A percentile compares a stretch with the other conserved stretches of the same genome.
These are phyloP conservation scores for Periglandula ipomoeae DNA, from an alignment of 2,329 filamentous ascomycete species.

Conservation along the genomic window DNA sequence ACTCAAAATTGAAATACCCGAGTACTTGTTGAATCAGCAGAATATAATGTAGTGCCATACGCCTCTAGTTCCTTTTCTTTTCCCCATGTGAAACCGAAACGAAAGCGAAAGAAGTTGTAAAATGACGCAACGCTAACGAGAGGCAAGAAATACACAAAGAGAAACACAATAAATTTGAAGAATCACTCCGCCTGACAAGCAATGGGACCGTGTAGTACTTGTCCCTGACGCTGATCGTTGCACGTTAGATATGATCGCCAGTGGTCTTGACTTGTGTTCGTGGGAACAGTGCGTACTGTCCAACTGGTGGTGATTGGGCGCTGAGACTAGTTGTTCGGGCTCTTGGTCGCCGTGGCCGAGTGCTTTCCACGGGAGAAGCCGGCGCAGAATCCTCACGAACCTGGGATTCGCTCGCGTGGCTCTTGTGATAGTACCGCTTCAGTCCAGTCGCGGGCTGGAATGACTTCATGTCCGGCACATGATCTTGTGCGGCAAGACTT, in stretches of 20 bases:
- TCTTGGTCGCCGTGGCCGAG: conserved; percentile 26
- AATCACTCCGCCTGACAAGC: too few relatives aligned
- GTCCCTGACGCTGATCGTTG: too few relatives aligned
- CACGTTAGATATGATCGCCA: conserved; percentile 23
- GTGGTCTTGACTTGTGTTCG: conserved; percentile 22
- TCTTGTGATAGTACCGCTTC: conserved; percentile 23
- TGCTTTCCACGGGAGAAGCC: conserved; percentile 21
- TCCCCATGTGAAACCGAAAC: neutral
- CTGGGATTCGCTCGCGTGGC: conserved; percentile 28
- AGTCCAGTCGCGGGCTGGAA: conserved; percentile 16
- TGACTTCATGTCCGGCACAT: conserved; percentile 25
- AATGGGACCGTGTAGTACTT: too few relatives aligned
- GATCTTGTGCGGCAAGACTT: conserved; percentile 18
- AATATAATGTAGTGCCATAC: neutral
- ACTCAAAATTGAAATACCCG: neutral
- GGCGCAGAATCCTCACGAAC: conserved; percentile 20
- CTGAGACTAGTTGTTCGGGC: conserved; percentile 38
- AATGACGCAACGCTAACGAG: neutral
- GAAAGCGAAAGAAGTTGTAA: neutral
- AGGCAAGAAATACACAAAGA: neutral
- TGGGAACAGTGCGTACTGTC: conserved; percentile 38
- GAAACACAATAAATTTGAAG: neutral
- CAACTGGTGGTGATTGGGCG: conserved; percentile 32
- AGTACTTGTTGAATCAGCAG: neutral
- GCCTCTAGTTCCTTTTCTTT: neutral